These are phyloP conservation scores for Hyaloscypha bicolor DNA, from an alignment of 495 filamentous ascomycete genomes.

Conservation along the genomic window DNA sequence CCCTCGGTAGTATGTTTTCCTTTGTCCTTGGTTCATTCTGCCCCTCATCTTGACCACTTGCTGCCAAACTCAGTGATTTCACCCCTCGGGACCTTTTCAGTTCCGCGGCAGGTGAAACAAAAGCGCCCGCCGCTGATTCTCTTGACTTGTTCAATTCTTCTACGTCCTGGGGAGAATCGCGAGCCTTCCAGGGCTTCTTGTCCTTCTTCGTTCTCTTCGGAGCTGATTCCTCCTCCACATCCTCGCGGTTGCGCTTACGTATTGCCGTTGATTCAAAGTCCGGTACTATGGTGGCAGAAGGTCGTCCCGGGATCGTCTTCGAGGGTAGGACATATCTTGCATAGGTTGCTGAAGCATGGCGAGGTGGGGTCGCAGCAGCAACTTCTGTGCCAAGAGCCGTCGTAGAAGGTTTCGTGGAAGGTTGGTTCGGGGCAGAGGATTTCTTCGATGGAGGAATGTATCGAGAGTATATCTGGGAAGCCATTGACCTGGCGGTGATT, in stretches of 20 bases:
- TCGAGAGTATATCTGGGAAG: conserved; percentile 49
- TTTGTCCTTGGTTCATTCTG: background rate
- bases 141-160: background rate
- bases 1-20: background rate
- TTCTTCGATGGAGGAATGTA: conserved; percentile 47
- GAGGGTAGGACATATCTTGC: conserved; percentile 45
- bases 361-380: conserved; percentile 9
- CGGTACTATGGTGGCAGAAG: background rate
- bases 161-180: background rate
- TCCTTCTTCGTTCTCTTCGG: conserved; percentile 2
- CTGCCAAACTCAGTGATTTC: too few species aligned
- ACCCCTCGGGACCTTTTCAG: too few species aligned
- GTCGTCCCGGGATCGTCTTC: conserved; percentile 28
- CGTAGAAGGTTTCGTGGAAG: conserved; percentile 8
- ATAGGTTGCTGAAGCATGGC: conserved; percentile 38
- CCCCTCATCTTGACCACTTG: background rate
- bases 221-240: background rate
- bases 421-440: background rate
- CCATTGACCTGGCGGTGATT: conserved; percentile 33
- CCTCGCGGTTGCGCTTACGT: background rate
- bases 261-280: background rate
- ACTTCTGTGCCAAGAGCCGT: background rate
- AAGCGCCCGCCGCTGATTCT: background rate
- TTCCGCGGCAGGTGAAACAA: background rate
- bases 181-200: background rate